Base-by-base conservation (phyloP, 2,329 filamentous ascomycete species). In the Nigrospora sphaerica region DNA sequence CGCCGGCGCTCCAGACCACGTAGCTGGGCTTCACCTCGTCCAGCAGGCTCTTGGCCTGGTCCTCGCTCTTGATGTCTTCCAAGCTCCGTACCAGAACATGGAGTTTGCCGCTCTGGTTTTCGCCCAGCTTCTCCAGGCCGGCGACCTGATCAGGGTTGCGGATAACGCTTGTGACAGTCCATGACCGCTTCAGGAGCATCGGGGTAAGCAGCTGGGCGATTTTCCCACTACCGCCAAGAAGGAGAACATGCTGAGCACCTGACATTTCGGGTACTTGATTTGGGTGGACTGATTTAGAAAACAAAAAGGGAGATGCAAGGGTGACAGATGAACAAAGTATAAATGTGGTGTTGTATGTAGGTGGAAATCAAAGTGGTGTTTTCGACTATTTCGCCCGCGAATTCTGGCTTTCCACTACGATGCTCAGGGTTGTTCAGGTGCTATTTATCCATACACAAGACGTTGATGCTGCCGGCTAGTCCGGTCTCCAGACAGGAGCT, bases 141-240 rank as follows among this genome's bases (percentile, higher is more conserved):
- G 71, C 60, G 38, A 77, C 74, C 54, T 93, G 88, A 1, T 81
- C 80, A n/a, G 79, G 70, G 52, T 81, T 78, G 57, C 88, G 85
- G 62, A 95, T 84, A 50, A 93, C 71, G 62, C 83, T 88, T 49
- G 85, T 90, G 45, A 95, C 85, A 53, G 79, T 80, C 85, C 87
- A 92, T 32, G 79, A 80, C 53, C 83, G 80, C 43, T 81, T 73
- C 37, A 93, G 79, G 9, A 95, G 80, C 49, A 91, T 75, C 2
- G 85, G 86, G 10, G 88, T 93, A 35, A 93, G 75, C 38, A 84
- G 69, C 48, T 87, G 80, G 54, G 87, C 79, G 49, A 93, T 67
- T 62, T 90, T 88, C 68, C 88, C 88, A 69, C 91, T 87, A 57
- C 88, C 88, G 58, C 88, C 88, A 52, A 93, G 78, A 54, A 93